These are phyloP conservation scores for Hymenoscyphus repandus DNA, from an alignment of 2,329 filamentous ascomycete genomes.

Conservation along the genomic window DNA sequence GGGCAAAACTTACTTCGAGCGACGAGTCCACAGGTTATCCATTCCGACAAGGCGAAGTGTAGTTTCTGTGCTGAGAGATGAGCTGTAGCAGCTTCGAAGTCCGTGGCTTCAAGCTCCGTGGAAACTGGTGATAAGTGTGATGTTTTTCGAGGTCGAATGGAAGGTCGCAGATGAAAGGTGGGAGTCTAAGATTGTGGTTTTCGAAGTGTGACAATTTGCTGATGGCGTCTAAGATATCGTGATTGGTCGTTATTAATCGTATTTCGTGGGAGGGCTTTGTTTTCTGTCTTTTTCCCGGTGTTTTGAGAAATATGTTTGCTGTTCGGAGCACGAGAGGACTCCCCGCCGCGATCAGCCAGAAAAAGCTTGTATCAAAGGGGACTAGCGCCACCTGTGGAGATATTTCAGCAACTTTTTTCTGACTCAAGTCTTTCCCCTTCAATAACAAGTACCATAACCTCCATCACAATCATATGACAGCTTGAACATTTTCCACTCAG, in stretches of 20 bases:
- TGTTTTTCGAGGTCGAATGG: conserved; percentile 13
- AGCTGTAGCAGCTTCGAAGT: conserved; percentile 13
- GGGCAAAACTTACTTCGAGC: conserved; percentile 60
- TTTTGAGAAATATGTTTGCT: conserved; percentile 12
- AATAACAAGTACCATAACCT: conserved; percentile 50
- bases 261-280: conserved; percentile 5
- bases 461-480: conserved; percentile 71
- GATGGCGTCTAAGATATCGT: conserved; percentile 2
- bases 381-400: conserved; percentile 27
- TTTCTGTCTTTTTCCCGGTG: conserved; percentile 16
- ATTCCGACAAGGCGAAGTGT: conserved; percentile 19
- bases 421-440: conserved; percentile 31
- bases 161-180: neutral
- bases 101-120: conserved; percentile 14
- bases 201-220: neutral
- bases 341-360: neutral
- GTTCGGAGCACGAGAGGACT: conserved; percentile 2
- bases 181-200: neutral
- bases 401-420: conserved; percentile 18
- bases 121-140: conserved; percentile 12
- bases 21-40: conserved; percentile 64
- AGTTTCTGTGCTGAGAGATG: conserved; percentile 1
- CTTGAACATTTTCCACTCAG: conserved; percentile 50
- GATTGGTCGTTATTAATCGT: conserved; percentile 6
- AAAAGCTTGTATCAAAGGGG: conserved; percentile 6